Evolutionary conservation across 345 rosid species (phyloP).

Genomic region (Eucalyptus guilfoylei): DNA sequence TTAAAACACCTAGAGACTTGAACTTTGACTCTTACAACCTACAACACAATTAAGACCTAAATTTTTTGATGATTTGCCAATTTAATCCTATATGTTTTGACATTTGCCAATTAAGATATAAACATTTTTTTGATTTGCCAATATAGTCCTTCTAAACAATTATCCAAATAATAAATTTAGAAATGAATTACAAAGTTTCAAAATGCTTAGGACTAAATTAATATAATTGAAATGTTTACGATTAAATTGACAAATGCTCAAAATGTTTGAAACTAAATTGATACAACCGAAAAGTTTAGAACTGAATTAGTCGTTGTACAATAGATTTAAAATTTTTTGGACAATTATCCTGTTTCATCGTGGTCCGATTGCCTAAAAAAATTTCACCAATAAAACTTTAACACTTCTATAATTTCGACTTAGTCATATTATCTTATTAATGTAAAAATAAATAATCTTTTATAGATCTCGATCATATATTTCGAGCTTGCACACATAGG

Average conservation of each 20-base stretch:
- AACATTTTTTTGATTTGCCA: background rate
- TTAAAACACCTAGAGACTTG: background rate
- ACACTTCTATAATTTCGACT: background rate
- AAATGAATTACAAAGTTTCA: no score
- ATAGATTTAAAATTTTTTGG: background rate
- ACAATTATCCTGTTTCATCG: background rate
- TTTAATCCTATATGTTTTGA: no score
- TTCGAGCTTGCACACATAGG: background rate
- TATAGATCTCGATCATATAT: background rate
- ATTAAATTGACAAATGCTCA: no score
- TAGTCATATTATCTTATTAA: background rate
- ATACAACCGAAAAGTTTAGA: fast-evolving
- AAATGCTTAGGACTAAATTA: no score
- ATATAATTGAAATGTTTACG: no score
- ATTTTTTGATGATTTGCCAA: no score
- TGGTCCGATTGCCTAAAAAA: background rate
- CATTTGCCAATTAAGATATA: no score
- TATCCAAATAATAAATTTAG: background rate
- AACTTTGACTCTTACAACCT: background rate
- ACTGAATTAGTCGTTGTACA: fast-evolving
- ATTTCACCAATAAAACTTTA: background rate
- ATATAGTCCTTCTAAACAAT: background rate
- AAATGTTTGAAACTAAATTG: background rate
- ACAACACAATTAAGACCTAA: background rate
- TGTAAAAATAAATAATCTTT: no score